Evolutionary conservation across 441 rosid genomes (phyloP), one percentile per base, ranked within the genome.

Genomic region (Iberis amara): DNA sequence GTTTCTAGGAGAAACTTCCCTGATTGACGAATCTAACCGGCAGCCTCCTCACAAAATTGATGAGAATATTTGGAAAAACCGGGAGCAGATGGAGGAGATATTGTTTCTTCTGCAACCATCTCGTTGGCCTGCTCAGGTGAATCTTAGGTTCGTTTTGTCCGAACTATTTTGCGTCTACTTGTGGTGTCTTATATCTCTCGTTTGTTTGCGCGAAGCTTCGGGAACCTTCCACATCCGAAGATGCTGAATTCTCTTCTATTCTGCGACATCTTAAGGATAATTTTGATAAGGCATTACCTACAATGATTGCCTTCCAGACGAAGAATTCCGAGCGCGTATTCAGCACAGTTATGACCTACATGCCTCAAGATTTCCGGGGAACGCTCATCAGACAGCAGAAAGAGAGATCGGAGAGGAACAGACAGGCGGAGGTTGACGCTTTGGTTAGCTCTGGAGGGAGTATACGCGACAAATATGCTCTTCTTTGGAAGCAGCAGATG

Each of bases 341-440:
- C 54, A 85, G 73, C 72, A 88, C 82, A 71, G 98, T 91, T 57
- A 91, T 91, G 98, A 91, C 98, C 59, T 91, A 91, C 79, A 75
- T 91, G 94, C 98, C 98, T 73, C 98, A 88, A 82, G 98, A 91
- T 73, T 91, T 91, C 65, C 91, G 98, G 13, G 96, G 95, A 48
- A 79, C 87, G 15, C 73, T 91, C 45, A 83, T 91, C 59, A 75
- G 77, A 68, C 94, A 83, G 67, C 96, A 88, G 68, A 83, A 80
- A 69, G 98, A 91, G 64, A 73, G 98, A 32, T 91, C 98, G 11
- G 98, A 91, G 77, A 88, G 84, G 74, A 91, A 85, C 74, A 91
- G 82, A 83, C 95, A 85, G 75, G 95, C 94, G 31, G 95, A 80
- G 69, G 94, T 88, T 73, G 95, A 85, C 66, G 79, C 89, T 23